phyloP scores from a whole-genome alignment of 225 moss, liverwort and hornwort species.

The Neckera pumila region DNA sequence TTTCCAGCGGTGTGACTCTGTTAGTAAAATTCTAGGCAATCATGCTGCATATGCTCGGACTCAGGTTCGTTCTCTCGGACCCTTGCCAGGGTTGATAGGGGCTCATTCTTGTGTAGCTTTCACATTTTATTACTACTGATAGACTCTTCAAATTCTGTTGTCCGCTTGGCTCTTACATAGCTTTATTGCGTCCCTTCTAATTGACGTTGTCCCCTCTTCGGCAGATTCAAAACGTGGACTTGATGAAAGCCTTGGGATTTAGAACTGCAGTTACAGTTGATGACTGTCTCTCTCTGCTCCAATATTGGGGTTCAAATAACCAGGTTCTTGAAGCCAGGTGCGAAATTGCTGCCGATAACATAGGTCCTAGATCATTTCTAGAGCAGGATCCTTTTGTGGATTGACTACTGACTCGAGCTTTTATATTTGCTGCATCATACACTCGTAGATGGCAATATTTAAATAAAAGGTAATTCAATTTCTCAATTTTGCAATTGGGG shows the following conservation, averaged over 20 bases:
- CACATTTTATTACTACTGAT: not conserved
- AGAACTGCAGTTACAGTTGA: constrained; percentile 60
- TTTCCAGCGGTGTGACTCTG: constrained; percentile 60
- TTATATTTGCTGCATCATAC: not conserved
- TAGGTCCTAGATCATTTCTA: not conserved
- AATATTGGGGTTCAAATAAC: constrained; percentile 30
- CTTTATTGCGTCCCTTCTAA: not conserved
- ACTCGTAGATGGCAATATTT: not conserved
- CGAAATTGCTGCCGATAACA: not conserved
- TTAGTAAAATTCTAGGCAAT: constrained; percentile 52
- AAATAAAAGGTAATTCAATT: not conserved
- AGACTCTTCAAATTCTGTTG: not conserved
- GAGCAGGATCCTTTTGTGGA: not conserved
- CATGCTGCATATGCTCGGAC: constrained; percentile 53
- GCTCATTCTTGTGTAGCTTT: not conserved
- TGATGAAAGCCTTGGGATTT: constrained; percentile 62
- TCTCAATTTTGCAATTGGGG: not conserved
- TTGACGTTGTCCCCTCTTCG: not conserved
- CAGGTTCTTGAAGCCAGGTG: constrained; percentile 63
- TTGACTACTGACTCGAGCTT: not conserved
- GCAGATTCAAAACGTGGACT: constrained; percentile 54
- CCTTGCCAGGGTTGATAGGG: not conserved
- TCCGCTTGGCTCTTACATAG: not conserved
- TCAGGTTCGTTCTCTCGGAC: constrained; percentile 13
- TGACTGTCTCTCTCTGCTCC: constrained; percentile 59